These are phyloP conservation scores for Sporothrix schenckii DNA, from an alignment of 2,329 filamentous ascomycete species.

Conservation along the genomic window DNA sequence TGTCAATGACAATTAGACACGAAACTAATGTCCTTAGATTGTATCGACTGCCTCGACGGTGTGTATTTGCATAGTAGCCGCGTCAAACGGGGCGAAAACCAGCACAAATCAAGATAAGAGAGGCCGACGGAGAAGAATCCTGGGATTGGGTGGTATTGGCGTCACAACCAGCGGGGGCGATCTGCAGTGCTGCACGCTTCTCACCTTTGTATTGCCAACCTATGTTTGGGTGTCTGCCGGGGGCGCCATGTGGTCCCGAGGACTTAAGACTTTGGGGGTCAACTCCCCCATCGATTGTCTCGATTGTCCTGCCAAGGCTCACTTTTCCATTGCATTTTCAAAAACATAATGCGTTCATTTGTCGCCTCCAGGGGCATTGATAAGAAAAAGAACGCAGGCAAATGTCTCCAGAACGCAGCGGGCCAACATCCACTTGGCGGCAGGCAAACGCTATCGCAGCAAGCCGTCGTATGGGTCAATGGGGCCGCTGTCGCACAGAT, in stretches of 20 bases:
- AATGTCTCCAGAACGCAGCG: background rate
- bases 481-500: background rate
- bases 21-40: background rate
- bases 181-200: background rate
- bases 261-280: background rate
- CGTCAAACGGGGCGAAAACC: background rate
- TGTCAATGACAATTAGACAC: slow-evolving; percentile 1
- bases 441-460: background rate
- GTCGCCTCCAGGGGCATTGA: background rate
- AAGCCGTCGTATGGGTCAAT: background rate
- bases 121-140: background rate
- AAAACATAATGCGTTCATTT: background rate
- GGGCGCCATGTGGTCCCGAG: no score
- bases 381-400: background rate
- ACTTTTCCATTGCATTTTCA: background rate
- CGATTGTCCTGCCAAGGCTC: no score
- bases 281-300: background rate
- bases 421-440: background rate
- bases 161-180: slow-evolving; percentile 20
- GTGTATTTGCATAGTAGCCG: background rate
- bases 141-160: slow-evolving; percentile 8
- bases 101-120: background rate
- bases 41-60: no score
- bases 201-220: background rate
- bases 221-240: background rate